Evolutionary conservation across 768 basidiomycete genomes (phyloP), one percentile per base, ranked within the genome.

Genomic region (Leccinum barrowsii): DNA sequence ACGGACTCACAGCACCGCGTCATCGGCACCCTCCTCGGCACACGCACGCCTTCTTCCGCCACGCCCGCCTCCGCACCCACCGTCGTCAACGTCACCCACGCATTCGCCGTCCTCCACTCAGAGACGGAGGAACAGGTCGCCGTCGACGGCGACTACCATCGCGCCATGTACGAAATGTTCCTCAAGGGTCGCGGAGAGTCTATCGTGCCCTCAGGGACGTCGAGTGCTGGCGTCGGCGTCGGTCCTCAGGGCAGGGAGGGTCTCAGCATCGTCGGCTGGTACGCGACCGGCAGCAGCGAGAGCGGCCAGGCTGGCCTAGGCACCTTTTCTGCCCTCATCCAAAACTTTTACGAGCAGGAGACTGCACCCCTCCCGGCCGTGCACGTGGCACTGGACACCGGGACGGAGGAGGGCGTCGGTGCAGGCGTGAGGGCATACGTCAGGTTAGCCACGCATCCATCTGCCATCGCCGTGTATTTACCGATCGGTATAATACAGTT

Each of bases 221-320:
- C 59, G 26, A 50, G 64, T 32, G 54, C 64, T 17, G 64, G 65
- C 24, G 59, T 59, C 35, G 70, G 66, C 10, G 48, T 66, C 17
- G 66, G 66, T 17, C 48, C 52, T 5, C 67, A 68, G 22, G 63
- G 61, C 47, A 72, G 35, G 52, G 86, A 90, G 28, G 89, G 87
- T 70, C 93, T 96, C 72, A 84, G 86, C 52, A 94, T 98, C 63
- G 93, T 98, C 44, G 96, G 96, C 64, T 98, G 96, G 96, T 97
- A 67, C 60, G 69, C 66, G 11, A 97, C 96, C 1, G 91, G 92
- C 58, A 88, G 91, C 85, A 63, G 60, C 54, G 70, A 70, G 59
- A 48, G 58, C 87, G 62, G 60, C n/a, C 63, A 59, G 50, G 60
- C 48, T 2, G 62, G 68, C 34, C 81, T 98, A 57, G 95, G 95